Conservation (phyloP, 1,284 basidiomycete species). For the Cryptococcus wingfieldii region DNA sequence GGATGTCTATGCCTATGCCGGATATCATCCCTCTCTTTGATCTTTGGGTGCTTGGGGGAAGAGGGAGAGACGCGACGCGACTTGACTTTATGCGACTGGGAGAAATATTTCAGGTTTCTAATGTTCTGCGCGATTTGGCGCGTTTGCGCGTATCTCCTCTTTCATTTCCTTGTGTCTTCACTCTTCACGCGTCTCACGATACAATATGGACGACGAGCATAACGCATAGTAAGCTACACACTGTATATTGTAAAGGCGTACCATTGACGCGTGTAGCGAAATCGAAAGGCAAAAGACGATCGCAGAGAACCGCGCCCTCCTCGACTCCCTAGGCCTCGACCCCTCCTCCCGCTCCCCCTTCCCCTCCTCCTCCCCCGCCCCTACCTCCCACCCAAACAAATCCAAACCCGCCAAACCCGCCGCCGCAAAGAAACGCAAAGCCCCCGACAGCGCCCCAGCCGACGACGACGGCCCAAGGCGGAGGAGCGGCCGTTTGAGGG, state of each 20-base stretch:
- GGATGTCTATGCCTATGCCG: conserved; percentile 73
- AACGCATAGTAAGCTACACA: neutral
- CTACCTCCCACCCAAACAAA: conserved; percentile 2
- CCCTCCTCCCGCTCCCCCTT: conserved; percentile 7
- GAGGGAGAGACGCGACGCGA: too few relatives aligned
- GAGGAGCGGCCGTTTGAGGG: conserved; percentile 35
- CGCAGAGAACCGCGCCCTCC: conserved; percentile 45
- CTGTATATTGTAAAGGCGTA: neutral
- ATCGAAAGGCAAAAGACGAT: conserved; percentile 48
- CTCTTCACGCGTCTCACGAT: too few relatives aligned
- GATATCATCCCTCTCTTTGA: conserved; percentile 51
- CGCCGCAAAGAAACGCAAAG: conserved; percentile 24
- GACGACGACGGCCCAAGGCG: conserved; percentile 32
- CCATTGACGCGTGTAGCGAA: conserved; percentile 29
- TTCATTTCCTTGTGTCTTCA: too few relatives aligned
- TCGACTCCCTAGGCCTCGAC: conserved; percentile 48
- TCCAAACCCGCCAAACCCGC: conserved; percentile 12
- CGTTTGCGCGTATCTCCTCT: neutral
- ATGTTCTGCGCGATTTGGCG: neutral
- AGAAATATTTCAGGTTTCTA: neutral
- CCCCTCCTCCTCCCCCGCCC: conserved; percentile 1
- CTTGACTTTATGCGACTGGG: too few relatives aligned
- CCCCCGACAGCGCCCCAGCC: conserved; percentile 3
- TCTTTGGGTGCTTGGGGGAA: too few relatives aligned
- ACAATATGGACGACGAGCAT: too few relatives aligned